Conservation (phyloP, 83 land plant genomes). For the Picea abies region DNA sequence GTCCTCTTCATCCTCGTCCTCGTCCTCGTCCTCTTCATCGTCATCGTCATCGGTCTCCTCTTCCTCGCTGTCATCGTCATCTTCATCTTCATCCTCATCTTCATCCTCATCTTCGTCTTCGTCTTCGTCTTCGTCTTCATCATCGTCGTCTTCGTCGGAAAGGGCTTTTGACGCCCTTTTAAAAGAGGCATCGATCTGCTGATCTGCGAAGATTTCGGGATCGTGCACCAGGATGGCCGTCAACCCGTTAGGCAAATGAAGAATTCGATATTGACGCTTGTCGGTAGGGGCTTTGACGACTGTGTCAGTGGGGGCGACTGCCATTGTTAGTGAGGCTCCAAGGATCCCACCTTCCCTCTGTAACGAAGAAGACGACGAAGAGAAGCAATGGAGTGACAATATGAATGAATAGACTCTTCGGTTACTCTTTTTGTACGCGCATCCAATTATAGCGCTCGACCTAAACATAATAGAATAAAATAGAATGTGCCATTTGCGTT, state of each 20-base stretch:
- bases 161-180: slow-evolving; percentile 15
- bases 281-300: slow-evolving; percentile 66
- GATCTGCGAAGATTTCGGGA: slow-evolving; percentile 51
- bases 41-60: slow-evolving; percentile 14
- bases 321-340: not conserved
- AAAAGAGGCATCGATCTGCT: not conserved
- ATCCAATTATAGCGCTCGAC: no score
- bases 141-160: slow-evolving; percentile 16
- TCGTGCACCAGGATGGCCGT: slow-evolving; percentile 64
- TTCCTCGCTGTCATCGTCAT: slow-evolving; percentile 25
- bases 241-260: slow-evolving; percentile 55
- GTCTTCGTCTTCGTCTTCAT: slow-evolving; percentile 13
- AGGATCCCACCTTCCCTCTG: no score
- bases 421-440: no score
- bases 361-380: no score
- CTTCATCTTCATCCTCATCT: slow-evolving; percentile 48
- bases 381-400: no score
- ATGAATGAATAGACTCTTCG: no score
- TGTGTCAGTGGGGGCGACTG: slow-evolving; percentile 18
- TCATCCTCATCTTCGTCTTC: slow-evolving; percentile 36
- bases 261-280: slow-evolving; percentile 41
- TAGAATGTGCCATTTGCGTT: no score
- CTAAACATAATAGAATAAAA: no score
- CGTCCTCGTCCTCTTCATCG: slow-evolving; percentile 8
- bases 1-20: slow-evolving; percentile 9